A percentile compares a stretch with the other conserved stretches of the same genome.
phyloP scores from a whole-genome alignment of 441 rosid genomes.

The Gossypium davidsonii region DNA sequence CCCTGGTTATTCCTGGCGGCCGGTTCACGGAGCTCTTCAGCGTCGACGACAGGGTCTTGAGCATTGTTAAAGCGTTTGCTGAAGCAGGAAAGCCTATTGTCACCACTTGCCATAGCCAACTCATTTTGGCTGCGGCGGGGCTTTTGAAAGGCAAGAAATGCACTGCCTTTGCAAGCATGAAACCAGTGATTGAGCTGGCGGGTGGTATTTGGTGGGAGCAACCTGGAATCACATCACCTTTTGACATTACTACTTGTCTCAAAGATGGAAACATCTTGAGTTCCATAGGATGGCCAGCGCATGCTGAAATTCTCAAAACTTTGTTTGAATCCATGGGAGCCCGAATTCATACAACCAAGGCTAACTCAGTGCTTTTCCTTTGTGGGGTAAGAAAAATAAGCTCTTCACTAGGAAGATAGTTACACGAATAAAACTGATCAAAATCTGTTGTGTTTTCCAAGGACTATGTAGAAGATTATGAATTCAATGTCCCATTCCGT shows the following conservation, averaged over 20 bases:
- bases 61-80: constrained; percentile 27
- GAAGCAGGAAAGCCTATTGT: constrained; percentile 33
- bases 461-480: constrained; percentile 53
- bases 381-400: constrained; percentile 33
- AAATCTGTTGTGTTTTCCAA: constrained; percentile 4
- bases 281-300: constrained; percentile 44
- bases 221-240: constrained; percentile 31
- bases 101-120: constrained; percentile 48
- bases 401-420: neutral
- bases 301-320: constrained; percentile 26
- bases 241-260: constrained; percentile 41
- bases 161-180: constrained; percentile 46
- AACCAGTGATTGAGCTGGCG: constrained; percentile 34
- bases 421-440: neutral
- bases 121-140: constrained; percentile 41
- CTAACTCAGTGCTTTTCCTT: constrained; percentile 35
- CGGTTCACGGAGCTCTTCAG: constrained; percentile 39
- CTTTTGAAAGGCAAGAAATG: constrained; percentile 36
- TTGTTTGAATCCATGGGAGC: constrained; percentile 34
- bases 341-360: constrained; percentile 16
- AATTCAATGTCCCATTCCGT: constrained; percentile 37
- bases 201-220: constrained; percentile 56
- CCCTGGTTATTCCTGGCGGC: constrained; percentile 42
- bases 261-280: constrained; percentile 40
- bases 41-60: constrained; percentile 32